These are phyloP conservation scores for Penicillium sp. DNA, from an alignment of 2,329 filamentous ascomycete genomes.

Conservation along the genomic window DNA sequence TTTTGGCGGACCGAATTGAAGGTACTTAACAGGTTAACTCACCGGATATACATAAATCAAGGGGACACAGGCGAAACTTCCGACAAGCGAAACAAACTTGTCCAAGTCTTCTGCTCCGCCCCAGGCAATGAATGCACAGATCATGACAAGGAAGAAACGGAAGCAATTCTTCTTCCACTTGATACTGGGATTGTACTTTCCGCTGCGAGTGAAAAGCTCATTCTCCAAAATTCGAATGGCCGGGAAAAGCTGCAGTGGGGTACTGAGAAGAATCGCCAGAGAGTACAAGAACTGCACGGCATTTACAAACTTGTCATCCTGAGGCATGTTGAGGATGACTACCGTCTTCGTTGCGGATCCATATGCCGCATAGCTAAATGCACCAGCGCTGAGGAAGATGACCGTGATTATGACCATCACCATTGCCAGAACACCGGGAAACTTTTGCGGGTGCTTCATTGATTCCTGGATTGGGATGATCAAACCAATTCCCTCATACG, in stretches of 20 bases:
- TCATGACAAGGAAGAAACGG: slow-evolving; percentile 80
- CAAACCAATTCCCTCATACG: slow-evolving; percentile 92
- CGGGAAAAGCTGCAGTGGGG: slow-evolving; percentile 91
- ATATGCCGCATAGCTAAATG: slow-evolving; percentile 89
- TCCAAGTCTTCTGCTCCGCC: slow-evolving; percentile 84
- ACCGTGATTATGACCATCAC: slow-evolving; percentile 95
- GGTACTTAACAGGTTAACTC: slow-evolving; percentile 47
- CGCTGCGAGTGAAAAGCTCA: slow-evolving; percentile 81
- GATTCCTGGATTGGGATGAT: slow-evolving; percentile 98
- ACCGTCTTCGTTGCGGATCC: slow-evolving; percentile 93
- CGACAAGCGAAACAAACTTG: slow-evolving; percentile 93
- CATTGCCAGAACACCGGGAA: slow-evolving; percentile 73
- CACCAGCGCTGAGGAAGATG: slow-evolving; percentile 83
- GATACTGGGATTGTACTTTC: slow-evolving; percentile 96
- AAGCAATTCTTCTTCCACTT: slow-evolving; percentile 99
- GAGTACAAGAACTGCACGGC: slow-evolving; percentile 94
- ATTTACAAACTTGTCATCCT: slow-evolving; percentile 92
- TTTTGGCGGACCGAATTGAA: too few relatives aligned
- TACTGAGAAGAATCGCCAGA: slow-evolving; percentile 91
- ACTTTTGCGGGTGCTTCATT: slow-evolving; percentile 84
- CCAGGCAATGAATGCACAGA: slow-evolving; percentile 84
- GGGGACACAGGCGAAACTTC: slow-evolving; percentile 95
- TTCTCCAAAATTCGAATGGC: slow-evolving; percentile 95
- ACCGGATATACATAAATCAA: slow-evolving; percentile 96
- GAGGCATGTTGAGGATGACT: slow-evolving; percentile 87